phyloP scores from a whole-genome alignment of 2,329 filamentous ascomycete species.

The Curvularia lunata region DNA sequence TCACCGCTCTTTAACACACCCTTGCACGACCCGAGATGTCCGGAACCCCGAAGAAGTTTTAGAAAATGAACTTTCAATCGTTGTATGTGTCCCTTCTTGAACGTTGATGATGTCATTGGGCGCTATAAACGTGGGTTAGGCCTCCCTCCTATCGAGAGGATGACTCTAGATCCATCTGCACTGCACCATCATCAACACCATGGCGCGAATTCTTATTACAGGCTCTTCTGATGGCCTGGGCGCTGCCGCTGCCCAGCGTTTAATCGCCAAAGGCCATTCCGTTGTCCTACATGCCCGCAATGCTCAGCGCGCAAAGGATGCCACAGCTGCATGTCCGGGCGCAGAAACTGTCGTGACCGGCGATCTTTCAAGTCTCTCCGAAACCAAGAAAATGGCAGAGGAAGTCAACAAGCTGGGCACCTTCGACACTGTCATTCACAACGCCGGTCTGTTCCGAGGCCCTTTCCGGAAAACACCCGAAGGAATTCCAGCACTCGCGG shows the following conservation, averaged over 20 bases:
- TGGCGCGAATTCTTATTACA: slow-evolving; percentile 61
- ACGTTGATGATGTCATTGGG: slow-evolving; percentile 2
- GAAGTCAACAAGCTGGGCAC: slow-evolving; percentile 58
- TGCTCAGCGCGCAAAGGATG: slow-evolving; percentile 59
- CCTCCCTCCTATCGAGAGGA: not conserved
- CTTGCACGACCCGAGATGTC: not conserved
- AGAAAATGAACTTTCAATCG: not conserved
- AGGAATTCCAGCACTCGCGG: slow-evolving; percentile 58
- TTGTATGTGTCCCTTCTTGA: not conserved
- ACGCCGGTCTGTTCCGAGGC: slow-evolving; percentile 60
- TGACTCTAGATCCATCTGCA: not conserved
- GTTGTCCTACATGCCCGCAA: slow-evolving; percentile 65
- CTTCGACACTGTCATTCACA: slow-evolving; percentile 65
- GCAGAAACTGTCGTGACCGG: slow-evolving; percentile 60
- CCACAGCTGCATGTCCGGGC: slow-evolving; percentile 56
- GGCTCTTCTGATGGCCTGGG: slow-evolving; percentile 66
- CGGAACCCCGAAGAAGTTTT: not conserved
- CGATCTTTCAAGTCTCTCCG: slow-evolving; percentile 60
- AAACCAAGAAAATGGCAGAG: slow-evolving; percentile 59
- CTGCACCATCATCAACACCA: slow-evolving; percentile 20
- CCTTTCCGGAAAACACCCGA: slow-evolving; percentile 54
- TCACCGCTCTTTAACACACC: not conserved
- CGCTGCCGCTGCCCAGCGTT: slow-evolving; percentile 57
- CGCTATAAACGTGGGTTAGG: not conserved
- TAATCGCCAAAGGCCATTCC: slow-evolving; percentile 60